A percentile compares a stretch with the other conserved stretches of the same genome.
Conservation (phyloP, 2,329 filamentous ascomycete species). For the Penicillium sp. region DNA sequence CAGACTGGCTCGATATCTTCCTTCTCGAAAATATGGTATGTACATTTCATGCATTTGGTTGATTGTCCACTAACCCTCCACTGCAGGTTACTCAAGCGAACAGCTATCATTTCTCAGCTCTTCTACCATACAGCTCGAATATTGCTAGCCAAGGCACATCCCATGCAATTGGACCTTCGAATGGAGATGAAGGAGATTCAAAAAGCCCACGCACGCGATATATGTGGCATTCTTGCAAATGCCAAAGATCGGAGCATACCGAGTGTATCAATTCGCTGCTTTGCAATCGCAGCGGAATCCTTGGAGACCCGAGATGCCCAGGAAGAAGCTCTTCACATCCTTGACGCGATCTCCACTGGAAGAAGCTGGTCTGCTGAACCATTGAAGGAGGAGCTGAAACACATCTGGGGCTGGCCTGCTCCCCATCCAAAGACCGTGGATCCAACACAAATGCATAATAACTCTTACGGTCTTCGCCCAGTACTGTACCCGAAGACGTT, state of each 20-base stretch:
- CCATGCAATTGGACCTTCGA: slow-evolving; percentile 55
- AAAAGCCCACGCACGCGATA: slow-evolving; percentile 70
- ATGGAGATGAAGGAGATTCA: slow-evolving; percentile 66
- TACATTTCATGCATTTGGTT: slow-evolving; percentile 9
- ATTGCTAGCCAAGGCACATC: slow-evolving; percentile 73
- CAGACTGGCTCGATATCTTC: slow-evolving; percentile 64
- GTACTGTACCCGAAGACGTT: slow-evolving; percentile 27
- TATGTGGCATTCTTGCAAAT: slow-evolving; percentile 85
- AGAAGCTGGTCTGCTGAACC: slow-evolving; percentile 74
- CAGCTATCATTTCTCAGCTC: slow-evolving; percentile 73
- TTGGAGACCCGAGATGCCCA: slow-evolving; percentile 66
- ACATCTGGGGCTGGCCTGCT: slow-evolving; percentile 67
- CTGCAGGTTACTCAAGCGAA: slow-evolving; percentile 69
- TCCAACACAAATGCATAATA: slow-evolving; percentile 16
- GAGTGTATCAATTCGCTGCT: slow-evolving; percentile 70
- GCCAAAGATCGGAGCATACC: slow-evolving; percentile 75
- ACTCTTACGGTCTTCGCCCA: slow-evolving; percentile 20
- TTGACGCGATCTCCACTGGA: slow-evolving; percentile 68
- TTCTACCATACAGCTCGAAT: slow-evolving; percentile 87
- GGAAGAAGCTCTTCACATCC: slow-evolving; percentile 70
- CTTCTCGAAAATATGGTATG: slow-evolving; percentile 82
- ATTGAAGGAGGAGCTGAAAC: slow-evolving; percentile 66
- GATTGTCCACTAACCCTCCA: neutral
- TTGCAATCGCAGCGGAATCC: slow-evolving; percentile 71
- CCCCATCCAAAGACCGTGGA: slow-evolving; percentile 31